Conservation (phyloP, 108 stramenopile species). For the Asterionellopsis glacialis region DNA sequence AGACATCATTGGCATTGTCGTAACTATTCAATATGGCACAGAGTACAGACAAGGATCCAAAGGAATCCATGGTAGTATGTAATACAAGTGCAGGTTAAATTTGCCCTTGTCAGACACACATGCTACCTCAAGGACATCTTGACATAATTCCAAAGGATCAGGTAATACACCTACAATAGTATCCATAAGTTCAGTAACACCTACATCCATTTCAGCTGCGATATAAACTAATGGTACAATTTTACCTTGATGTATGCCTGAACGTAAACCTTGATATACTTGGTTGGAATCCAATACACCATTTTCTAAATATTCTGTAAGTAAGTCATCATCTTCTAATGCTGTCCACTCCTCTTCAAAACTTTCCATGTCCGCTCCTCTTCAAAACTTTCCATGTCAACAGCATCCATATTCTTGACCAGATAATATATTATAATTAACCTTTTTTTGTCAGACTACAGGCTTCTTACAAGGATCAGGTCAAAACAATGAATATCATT, state of each 20-base stretch:
- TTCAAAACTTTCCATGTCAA: constrained; percentile 3
- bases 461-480: too few species aligned
- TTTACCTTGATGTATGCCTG: constrained; percentile 10
- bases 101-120: constrained; percentile 18
- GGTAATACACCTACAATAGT: constrained; percentile 18
- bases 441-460: too few species aligned
- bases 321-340: constrained; percentile 29
- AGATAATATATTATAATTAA: too few species aligned
- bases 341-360: constrained; percentile 20
- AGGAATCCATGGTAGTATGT: constrained; percentile 23
- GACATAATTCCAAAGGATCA: constrained; percentile 15
- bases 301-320: constrained; percentile 21
- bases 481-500: too few species aligned
- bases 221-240: constrained; percentile 24
- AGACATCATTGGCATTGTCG: not conserved
- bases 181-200: constrained; percentile 32
- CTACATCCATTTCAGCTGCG: constrained; percentile 19
- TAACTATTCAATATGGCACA: constrained; percentile 23
- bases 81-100: constrained; percentile 20
- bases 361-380: constrained; percentile 19
- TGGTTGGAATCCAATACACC: constrained; percentile 1
- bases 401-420: too few species aligned
- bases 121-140: constrained; percentile 20
- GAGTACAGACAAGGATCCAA: constrained; percentile 24
- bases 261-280: constrained; percentile 14